phyloP scores from a whole-genome alignment of 2,329 filamentous ascomycete species.

The Scolecobasidium constrictum region DNA sequence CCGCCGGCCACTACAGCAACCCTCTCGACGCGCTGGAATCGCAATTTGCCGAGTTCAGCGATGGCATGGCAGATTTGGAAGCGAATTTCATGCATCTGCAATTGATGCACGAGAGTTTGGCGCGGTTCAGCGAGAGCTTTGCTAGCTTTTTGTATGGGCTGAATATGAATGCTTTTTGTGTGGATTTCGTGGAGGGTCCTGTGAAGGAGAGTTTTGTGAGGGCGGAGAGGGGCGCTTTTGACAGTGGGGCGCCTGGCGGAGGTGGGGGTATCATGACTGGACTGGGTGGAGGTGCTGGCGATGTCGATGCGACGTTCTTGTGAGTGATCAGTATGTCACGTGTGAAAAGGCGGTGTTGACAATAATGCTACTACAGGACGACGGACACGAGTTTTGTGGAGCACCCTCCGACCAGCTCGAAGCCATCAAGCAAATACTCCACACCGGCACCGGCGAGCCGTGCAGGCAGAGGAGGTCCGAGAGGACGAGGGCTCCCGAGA shows the following conservation, averaged over 20 bases:
- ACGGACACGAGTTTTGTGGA: slow-evolving; percentile 88
- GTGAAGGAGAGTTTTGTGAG: slow-evolving; percentile 9
- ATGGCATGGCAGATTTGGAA: slow-evolving; percentile 90
- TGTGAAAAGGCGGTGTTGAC: slow-evolving; percentile 11
- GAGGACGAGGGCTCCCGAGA: slow-evolving; percentile 23
- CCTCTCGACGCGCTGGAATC: slow-evolving; percentile 79
- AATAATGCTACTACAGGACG: slow-evolving; percentile 46
- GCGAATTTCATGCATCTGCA: slow-evolving; percentile 97
- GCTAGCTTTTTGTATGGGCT: slow-evolving; percentile 89
- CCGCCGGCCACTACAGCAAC: slow-evolving; percentile 62
- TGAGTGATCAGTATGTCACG: slow-evolving; percentile 30
- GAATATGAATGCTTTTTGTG: slow-evolving; percentile 98
- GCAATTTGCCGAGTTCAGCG: slow-evolving; percentile 83
- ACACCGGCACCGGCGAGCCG: slow-evolving; percentile 18
- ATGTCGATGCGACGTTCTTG: slow-evolving; percentile 77
- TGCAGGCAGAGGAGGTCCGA: slow-evolving; percentile 9
- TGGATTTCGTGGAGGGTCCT: slow-evolving; percentile 78
- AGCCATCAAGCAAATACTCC: slow-evolving; percentile 31
- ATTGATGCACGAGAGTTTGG: slow-evolving; percentile 88
- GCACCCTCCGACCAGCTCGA: slow-evolving; percentile 54
- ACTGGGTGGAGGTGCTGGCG: slow-evolving; percentile 18
- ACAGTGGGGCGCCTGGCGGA: background rate
- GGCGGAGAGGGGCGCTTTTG: slow-evolving; percentile 1
- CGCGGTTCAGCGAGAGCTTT: slow-evolving; percentile 91
- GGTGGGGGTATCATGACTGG: slow-evolving; percentile 3